A percentile compares a stretch with the other conserved stretches of the same genome.
Evolutionary conservation across 2,329 filamentous ascomycete genomes (phyloP).

Genomic region (Elsinoe ampelina): DNA sequence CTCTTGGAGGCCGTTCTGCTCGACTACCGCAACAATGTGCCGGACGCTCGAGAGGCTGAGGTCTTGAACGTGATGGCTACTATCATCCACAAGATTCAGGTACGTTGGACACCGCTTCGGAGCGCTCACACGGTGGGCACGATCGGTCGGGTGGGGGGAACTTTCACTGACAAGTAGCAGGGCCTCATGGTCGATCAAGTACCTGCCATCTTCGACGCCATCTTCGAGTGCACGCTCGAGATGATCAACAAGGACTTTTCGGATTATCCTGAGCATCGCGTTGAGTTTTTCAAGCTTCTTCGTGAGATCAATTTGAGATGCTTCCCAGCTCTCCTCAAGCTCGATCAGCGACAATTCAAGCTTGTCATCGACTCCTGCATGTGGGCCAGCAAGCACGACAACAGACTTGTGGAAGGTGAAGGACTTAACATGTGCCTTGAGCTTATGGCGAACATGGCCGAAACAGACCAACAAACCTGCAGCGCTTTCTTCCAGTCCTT

Average conservation of each 20-base stretch:
- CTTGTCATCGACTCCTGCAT: conserved; percentile 99
- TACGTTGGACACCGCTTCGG: conserved; percentile 54
- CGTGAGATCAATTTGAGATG: conserved; percentile 95
- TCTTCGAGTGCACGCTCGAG: conserved; percentile 95
- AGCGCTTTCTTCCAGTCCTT: conserved; percentile 98
- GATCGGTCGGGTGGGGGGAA: neutral
- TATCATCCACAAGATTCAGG: conserved; percentile 91
- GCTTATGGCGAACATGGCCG: conserved; percentile 93
- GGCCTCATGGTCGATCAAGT: conserved; percentile 97
- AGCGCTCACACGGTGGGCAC: conserved; percentile 39
- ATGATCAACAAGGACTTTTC: conserved; percentile 99
- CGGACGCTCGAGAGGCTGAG: conserved; percentile 90
- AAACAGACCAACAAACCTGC: conserved; percentile 75
- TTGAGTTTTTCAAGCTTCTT: conserved; percentile 98
- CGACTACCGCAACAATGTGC: conserved; percentile 95
- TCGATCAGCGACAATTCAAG: conserved; percentile 96
- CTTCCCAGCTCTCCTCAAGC: conserved; percentile 86
- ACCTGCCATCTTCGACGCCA: conserved; percentile 93
- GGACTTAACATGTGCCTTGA: conserved; percentile 97
- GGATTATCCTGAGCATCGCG: conserved; percentile 94
- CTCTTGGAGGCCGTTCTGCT: conserved; percentile 86
- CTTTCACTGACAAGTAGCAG: conserved; percentile 39
- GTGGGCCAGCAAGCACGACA: conserved; percentile 99
- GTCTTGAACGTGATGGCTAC: conserved; percentile 96
- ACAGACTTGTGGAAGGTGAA: conserved; percentile 91